A percentile compares a stretch with the other conserved stretches of the same genome.
Conservation (phyloP, 2,329 filamentous ascomycete genomes). For the Fusarium nurragi region DNA sequence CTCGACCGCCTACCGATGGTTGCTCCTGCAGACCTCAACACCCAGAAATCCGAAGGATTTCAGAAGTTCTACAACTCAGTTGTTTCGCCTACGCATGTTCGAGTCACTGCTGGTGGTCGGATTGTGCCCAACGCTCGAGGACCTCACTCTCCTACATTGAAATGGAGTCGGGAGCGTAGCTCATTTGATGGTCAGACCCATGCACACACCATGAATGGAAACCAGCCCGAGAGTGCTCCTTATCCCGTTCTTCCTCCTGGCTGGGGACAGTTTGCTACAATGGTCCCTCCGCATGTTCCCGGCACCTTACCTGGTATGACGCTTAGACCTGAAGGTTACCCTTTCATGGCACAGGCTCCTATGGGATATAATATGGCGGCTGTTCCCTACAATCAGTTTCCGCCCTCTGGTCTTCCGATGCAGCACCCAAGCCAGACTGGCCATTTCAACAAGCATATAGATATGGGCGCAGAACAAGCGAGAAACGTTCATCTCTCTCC, state of each 20-base stretch:
- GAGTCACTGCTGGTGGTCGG: conserved; percentile 72
- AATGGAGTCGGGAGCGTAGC: conserved; percentile 57
- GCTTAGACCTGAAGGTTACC: conserved; percentile 46
- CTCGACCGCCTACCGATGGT: conserved; percentile 59
- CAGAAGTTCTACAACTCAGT: conserved; percentile 74
- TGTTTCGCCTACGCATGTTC: conserved; percentile 72
- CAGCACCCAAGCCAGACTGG: conserved; percentile 28
- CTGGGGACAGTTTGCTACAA: conserved; percentile 45
- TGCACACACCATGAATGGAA: conserved; percentile 33
- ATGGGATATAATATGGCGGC: conserved; percentile 51
- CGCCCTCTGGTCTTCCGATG: conserved; percentile 26
- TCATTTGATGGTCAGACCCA: conserved; percentile 35
- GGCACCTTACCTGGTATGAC: conserved; percentile 47
- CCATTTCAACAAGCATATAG: conserved; percentile 45
- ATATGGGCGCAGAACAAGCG: conserved; percentile 47
- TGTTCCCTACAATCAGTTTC: conserved; percentile 39
- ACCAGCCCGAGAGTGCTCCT: conserved; percentile 33
- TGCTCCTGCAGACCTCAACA: conserved; percentile 61
- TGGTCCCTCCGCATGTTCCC: conserved; percentile 48
- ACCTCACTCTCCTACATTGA: conserved; percentile 62
- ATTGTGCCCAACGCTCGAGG: conserved; percentile 72
- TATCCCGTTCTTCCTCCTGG: conserved; percentile 44
- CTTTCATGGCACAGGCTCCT: conserved; percentile 53
- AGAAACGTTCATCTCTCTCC: conserved; percentile 50
- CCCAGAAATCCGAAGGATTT: conserved; percentile 72